Evolutionary conservation across 495 filamentous ascomycete genomes (phyloP).

Genomic region (Annulohypoxylon bovei): DNA sequence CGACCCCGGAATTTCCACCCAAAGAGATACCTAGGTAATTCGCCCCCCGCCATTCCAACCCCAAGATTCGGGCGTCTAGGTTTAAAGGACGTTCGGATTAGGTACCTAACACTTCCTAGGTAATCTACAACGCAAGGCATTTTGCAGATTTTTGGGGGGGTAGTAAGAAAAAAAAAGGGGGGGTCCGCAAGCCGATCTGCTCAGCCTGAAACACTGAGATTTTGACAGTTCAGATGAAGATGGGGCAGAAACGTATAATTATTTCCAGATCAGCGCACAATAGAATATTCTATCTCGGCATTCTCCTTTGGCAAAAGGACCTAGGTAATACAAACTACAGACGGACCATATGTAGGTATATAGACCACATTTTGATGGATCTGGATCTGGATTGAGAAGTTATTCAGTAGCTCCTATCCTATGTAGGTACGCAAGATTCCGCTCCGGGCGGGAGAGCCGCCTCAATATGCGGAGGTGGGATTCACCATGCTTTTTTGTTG

Average conservation of each 20-base stretch:
- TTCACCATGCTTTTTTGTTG: not conserved
- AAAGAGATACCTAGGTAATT: slow-evolving; percentile 2
- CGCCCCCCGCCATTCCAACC: slow-evolving; percentile 20
- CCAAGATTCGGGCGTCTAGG: slow-evolving; percentile 26
- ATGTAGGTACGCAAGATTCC: slow-evolving; percentile 5
- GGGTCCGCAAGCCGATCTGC: slow-evolving; percentile 27
- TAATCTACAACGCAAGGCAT: slow-evolving; percentile 33
- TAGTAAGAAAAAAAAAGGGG: not conserved
- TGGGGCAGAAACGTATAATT: not conserved
- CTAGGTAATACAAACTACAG: not conserved
- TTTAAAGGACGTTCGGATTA: slow-evolving; percentile 8
- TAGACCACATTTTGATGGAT: not conserved
- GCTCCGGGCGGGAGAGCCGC: slow-evolving; percentile 15
- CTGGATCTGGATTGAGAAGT: not conserved
- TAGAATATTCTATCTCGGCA: not conserved
- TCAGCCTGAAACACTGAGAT: slow-evolving; percentile 35
- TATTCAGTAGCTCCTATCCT: not conserved
- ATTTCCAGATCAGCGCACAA: slow-evolving; percentile 1
- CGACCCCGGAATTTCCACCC: slow-evolving; percentile 34
- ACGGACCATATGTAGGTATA: not conserved
- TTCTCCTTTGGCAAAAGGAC: not conserved
- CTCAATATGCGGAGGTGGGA: not conserved
- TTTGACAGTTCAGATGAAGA: slow-evolving; percentile 34
- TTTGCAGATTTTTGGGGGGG: slow-evolving; percentile 18
- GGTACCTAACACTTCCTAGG: slow-evolving; percentile 17